phyloP scores from a whole-genome alignment of 2,329 filamentous ascomycete genomes.

The Sclerotinia spermophila region DNA sequence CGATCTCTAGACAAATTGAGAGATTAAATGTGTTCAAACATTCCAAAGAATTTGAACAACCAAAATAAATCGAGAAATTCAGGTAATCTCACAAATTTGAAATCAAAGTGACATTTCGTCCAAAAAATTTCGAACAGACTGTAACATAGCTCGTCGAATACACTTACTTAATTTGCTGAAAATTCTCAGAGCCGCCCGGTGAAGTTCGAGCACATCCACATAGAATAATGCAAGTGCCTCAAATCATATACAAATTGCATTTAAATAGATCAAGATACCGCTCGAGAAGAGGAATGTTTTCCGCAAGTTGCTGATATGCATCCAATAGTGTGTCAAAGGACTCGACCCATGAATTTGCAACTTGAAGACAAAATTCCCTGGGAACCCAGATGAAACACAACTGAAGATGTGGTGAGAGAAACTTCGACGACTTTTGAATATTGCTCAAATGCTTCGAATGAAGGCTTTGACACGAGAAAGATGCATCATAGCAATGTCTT shows the following conservation, averaged over 20 bases:
- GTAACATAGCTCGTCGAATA: constrained; percentile 18
- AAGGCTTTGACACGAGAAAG: constrained; percentile 35
- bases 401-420: constrained; percentile 36
- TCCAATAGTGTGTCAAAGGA: constrained; percentile 40
- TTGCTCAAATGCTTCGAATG: constrained; percentile 40
- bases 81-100: no score
- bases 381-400: constrained; percentile 41
- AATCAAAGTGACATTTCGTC: no score
- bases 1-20: no score
- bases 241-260: constrained; percentile 34
- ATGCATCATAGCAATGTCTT: constrained; percentile 27
- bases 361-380: constrained; percentile 39
- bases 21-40: no score
- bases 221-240: constrained; percentile 38
- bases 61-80: no score
- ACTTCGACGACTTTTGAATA: constrained; percentile 39
- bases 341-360: constrained; percentile 36
- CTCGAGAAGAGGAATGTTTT: constrained; percentile 39
- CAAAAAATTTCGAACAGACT: no score
- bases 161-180: constrained; percentile 28
- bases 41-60: no score
- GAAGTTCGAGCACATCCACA: constrained; percentile 41
- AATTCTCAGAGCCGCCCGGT: constrained; percentile 37
- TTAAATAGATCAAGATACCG: constrained; percentile 37
- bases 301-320: constrained; percentile 41